Base-by-base conservation (phyloP, 306 rosid species). In the Delonix regia region DNA sequence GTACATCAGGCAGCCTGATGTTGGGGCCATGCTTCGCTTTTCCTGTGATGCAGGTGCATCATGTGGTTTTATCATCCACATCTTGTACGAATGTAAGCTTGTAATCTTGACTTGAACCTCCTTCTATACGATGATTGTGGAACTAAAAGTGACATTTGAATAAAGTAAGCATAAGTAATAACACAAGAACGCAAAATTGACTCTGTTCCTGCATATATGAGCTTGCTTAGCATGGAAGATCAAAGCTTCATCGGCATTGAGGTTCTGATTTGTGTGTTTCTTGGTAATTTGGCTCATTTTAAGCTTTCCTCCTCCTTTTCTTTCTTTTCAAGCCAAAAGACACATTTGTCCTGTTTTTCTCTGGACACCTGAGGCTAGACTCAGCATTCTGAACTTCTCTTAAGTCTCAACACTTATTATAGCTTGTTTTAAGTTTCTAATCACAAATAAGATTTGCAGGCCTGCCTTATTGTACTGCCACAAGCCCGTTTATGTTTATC, bases 361-460 rank as follows among this genome's bases (percentile, higher is more conserved):
- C 52, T 47, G 52, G 6, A 13, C 52, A 13, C 52, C 52, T 3
- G 14, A 51, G 19, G 68, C 47, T 4, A 52, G 15, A 77, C 59
- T 36, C 49, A 68, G 33, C 34, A 56, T 47, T 74, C 56, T 16
- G 22, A 68, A 33, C 44, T 53, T 30, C 19, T 24, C 33, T 9
- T 16, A 34, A 60, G 42, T 3, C 38, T 34, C 3, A 34, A 4
- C 5, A n/a, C 38, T 53, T 59, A 34, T 66, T 14, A 30, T 45
- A 69, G 47, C 56, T 30, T 11, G 56, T 56, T 67, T 74, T 44
- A 67, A 81, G 76, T 68, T 80, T 39, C 42, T 41, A 62, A 70
- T 72, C 44, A 62, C 34, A 52, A 22, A 34, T 39, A 47, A 47
- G 3, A 25, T 68, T 68, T 38, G 48, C 48, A 28, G 21, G 38